phyloP scores from a whole-genome alignment of 139 green algal genomes.

The Micromonas commoda region DNA sequence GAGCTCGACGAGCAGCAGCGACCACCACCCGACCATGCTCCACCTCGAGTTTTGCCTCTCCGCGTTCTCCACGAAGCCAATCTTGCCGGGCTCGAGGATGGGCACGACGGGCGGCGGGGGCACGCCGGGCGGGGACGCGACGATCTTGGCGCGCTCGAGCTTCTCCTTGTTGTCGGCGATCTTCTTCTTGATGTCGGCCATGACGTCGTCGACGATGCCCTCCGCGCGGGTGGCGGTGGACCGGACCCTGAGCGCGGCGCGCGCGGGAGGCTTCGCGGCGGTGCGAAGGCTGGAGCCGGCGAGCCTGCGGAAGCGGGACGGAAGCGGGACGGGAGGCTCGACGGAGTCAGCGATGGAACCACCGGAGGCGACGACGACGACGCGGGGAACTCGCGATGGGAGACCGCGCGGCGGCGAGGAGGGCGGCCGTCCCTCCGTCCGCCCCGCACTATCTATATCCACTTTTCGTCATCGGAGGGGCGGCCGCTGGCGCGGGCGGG shows the following conservation, averaged over 20 bases:
- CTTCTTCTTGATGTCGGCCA: neutral
- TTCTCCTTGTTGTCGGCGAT: slow-evolving; percentile 4
- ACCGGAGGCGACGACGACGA: too few relatives aligned
- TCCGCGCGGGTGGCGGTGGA: neutral
- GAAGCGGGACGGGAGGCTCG: neutral
- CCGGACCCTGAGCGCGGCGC: too few relatives aligned
- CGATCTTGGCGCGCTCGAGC: neutral
- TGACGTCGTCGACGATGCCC: neutral
- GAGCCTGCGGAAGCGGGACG: neutral
- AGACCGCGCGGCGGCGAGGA: too few relatives aligned
- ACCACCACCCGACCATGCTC: slow-evolving; percentile 20
- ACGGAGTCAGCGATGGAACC: too few relatives aligned
- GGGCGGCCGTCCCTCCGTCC: too few relatives aligned
- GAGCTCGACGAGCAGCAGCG: slow-evolving; percentile 10
- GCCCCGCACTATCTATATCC: too few relatives aligned
- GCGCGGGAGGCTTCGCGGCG: neutral
- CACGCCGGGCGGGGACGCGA: neutral
- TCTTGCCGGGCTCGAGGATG: slow-evolving; percentile 1
- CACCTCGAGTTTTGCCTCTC: slow-evolving; percentile 7
- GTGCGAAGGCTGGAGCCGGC: neutral
- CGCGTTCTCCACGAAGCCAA: slow-evolving; percentile 28
- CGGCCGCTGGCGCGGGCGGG: too few relatives aligned
- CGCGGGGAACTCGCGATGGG: too few relatives aligned
- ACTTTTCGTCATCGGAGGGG: too few relatives aligned
- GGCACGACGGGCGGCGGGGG: slow-evolving; percentile 10